A percentile compares a stretch with the other conserved stretches of the same genome.
phyloP scores from a whole-genome alignment of 345 rosid species.

The Acer yangbiense region DNA sequence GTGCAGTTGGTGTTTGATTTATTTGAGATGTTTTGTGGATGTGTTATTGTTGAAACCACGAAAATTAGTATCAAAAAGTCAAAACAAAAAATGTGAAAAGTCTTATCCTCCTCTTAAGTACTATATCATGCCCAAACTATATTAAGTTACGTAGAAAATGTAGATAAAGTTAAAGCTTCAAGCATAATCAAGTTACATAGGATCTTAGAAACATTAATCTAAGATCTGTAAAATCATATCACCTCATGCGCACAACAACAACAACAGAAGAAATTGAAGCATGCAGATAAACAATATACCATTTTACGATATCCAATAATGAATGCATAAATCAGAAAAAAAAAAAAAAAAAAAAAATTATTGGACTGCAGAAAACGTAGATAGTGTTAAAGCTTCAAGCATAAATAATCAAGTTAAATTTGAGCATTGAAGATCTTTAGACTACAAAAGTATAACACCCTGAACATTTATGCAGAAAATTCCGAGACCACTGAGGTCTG shows the following conservation, averaged over 20 bases:
- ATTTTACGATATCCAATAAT: neutral
- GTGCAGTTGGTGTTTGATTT: no score
- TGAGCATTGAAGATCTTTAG: neutral
- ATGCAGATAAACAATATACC: neutral
- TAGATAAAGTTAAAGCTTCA: no score
- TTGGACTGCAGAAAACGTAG: neutral
- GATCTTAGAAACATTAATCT: no score
- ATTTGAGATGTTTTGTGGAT: no score
- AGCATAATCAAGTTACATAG: no score
- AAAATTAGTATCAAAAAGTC: no score
- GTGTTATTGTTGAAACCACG: no score
- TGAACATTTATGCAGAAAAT: neutral
- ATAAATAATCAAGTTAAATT: conserved; percentile 7
- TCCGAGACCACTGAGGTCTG: neutral
- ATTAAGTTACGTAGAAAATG: no score
- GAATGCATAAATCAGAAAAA: neutral
- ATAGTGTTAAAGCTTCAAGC: conserved; percentile 1
- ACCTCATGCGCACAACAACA: neutral
- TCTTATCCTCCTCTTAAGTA: no score
- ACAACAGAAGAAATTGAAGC: neutral
- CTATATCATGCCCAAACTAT: no score
- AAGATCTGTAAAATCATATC: neutral
- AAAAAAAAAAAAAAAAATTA: no score
- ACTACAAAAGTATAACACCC: neutral
- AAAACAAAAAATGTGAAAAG: no score